Evolutionary conservation across 768 basidiomycete species (phyloP), one percentile per base, ranked within the genome.

Genomic region (Chalciporus sphaerocephalus): DNA sequence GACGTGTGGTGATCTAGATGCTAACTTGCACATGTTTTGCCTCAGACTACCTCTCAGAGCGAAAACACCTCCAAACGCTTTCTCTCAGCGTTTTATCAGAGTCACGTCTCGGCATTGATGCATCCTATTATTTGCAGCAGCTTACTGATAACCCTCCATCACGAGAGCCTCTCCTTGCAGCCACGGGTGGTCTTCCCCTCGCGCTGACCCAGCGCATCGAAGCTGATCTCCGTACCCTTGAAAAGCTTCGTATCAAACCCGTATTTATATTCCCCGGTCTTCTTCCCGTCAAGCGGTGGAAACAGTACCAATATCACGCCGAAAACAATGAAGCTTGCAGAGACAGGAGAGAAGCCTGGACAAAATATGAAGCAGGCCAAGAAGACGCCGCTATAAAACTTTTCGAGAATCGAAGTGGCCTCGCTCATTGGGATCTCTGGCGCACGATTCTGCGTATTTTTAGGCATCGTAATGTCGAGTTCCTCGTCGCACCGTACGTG

Each of bases 191-290:
- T 30, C 79, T 94, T 15, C 96, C 95, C 1, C 78, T 97, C 46
- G 86, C 91, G 38, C 77, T 99, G 44, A 85, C 84, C 18, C 75
- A 79, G 55, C 85, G 90, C 52, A 91, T 99, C 64, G 94, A 97
- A 69, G 75, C 82, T 30, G 94, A 99, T 74, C 75, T 98, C 37
- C 87, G 94, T 38, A 73, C 79, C 12, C 84, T 98, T 61, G 93
- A 96, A 75, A 86, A 85, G 69, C 74, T 89, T 25, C 84, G 79
- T 54, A 97, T 99, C 75, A 96, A 95, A 64, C 96, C 96, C 17
- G 92, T 99, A n/a, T 95, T 99, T 58, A 91, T 99, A 40, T 98
- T 98, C 68, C 83, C 90, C 13, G 96, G 96, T 4, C 74, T 99
- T 24, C 72, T 81, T 1, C 87, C 90, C 1, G 82, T 82, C 55